Evolutionary conservation across 306 rosid genomes (phyloP), one percentile per base, ranked within the genome.

Genomic region (Alnus rubra): DNA sequence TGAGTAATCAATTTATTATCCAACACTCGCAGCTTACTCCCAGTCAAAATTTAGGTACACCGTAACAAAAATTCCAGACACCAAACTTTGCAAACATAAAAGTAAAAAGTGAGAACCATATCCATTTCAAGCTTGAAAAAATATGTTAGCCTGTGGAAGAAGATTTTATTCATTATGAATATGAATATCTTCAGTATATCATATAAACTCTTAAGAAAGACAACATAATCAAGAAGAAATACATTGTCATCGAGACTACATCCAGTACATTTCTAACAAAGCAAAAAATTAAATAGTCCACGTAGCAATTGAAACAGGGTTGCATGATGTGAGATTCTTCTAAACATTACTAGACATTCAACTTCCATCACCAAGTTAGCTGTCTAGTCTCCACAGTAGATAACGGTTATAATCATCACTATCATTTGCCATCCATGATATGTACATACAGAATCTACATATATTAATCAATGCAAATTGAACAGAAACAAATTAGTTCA

Each of bases 401-500:
- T 28, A 28, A 53, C 28, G 8, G 28, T 53, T 59, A 12, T 49
- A 10, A 23, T 7, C 23, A 55, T 55, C 62, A 7, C 7, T 55
- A 55, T 18, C 11, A 55, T 55, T 2, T 55, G 31, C 62, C 62
- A 59, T 59, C 65, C 65, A 28, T 28, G 1, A 59, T 23, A 59
- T 59, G 65, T 31, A 30, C 44, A 33, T 33, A 62, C n/a, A 33
- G 28, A 39, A 30, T n/a, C 13, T 13, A 62, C n/a, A 33, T 31
- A 39, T 12, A 31, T 62, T 30, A 12, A 58, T 10, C 5, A 30
- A 59, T 59, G 15, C 65, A 39, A 15, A 37, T 63, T 18, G 8
- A 76, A 71, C 68, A 67, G 73, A 77, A 47, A 53, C 73, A 74
- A 79, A 79, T 77, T 39, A 64, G 31, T 76, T 28, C 59, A 47